phyloP scores from a whole-genome alignment of 768 basidiomycete species.

The Roridomyces roridus region DNA sequence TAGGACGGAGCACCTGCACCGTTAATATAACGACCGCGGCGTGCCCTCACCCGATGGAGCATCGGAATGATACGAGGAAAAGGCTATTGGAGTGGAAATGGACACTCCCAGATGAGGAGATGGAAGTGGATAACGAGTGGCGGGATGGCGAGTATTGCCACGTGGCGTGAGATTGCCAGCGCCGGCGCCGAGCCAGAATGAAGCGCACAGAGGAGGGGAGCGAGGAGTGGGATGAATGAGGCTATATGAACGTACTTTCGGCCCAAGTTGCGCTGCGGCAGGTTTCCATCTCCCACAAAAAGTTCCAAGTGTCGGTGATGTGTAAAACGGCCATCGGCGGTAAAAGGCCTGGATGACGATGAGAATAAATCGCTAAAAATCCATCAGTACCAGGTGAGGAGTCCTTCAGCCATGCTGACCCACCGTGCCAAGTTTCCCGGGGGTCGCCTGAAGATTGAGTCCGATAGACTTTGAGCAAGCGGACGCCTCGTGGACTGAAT shows the following conservation, averaged over 20 bases:
- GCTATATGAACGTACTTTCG: not conserved
- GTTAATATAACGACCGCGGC: no score
- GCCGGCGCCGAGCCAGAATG: not conserved
- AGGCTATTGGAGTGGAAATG: not conserved
- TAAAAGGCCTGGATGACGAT: not conserved
- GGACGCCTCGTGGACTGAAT: not conserved
- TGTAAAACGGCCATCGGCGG: not conserved
- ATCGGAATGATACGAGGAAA: not conserved
- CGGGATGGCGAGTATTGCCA: not conserved
- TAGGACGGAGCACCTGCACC: no score
- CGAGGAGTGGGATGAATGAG: not conserved
- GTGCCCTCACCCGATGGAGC: no score
- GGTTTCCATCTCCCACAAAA: not conserved
- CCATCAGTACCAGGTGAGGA: not conserved
- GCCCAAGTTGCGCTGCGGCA: not conserved
- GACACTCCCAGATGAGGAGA: not conserved
- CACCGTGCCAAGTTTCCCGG: not conserved
- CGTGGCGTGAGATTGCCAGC: not conserved
- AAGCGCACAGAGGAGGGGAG: not conserved
- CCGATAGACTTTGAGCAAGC: not conserved
- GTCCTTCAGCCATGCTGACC: not conserved
- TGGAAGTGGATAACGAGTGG: not conserved
- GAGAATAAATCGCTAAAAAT: slow-evolving; percentile 6
- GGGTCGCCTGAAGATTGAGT: not conserved
- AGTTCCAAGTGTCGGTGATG: not conserved